phyloP scores from a whole-genome alignment of 495 filamentous ascomycete species.

The Ascobolus immersus region DNA sequence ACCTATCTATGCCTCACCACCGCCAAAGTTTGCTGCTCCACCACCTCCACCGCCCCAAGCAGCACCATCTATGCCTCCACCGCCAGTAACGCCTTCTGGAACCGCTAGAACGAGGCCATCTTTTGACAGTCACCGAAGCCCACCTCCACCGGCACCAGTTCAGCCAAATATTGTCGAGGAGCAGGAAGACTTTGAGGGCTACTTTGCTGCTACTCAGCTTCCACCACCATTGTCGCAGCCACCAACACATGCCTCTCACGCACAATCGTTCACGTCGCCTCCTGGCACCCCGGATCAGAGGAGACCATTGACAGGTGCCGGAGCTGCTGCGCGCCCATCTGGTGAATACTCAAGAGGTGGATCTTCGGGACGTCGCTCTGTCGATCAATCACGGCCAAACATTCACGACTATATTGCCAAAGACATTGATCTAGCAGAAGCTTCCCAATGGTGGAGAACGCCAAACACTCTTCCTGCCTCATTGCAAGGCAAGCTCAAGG shows the following conservation, averaged over 20 bases:
- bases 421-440: constrained; percentile 52
- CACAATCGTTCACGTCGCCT: constrained; percentile 6
- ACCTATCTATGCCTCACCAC: constrained; percentile 17
- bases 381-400: constrained; percentile 24
- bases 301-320: constrained; percentile 15
- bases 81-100: constrained; percentile 46
- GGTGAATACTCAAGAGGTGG: constrained; percentile 30
- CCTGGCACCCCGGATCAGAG: constrained; percentile 26
- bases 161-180: too few relatives aligned
- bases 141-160: too few relatives aligned
- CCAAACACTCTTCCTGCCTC: constrained; percentile 48
- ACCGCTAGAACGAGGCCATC: too few relatives aligned
- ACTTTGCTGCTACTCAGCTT: too few relatives aligned
- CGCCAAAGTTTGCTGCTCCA: constrained; percentile 22
- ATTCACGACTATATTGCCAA: constrained; percentile 50
- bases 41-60: constrained; percentile 31
- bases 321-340: constrained; percentile 19
- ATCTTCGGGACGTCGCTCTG: constrained; percentile 24
- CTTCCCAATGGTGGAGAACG: constrained; percentile 62
- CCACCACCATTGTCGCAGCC: too few relatives aligned
- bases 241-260: constrained; percentile 9
- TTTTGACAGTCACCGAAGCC: too few relatives aligned
- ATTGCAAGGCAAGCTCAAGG: constrained; percentile 48
- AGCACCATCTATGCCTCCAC: constrained; percentile 19
- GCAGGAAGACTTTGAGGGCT: too few relatives aligned